These are phyloP conservation scores for Camellia lanceoleosa DNA, from an alignment of 148 eudicot genomes.

Conservation along the genomic window DNA sequence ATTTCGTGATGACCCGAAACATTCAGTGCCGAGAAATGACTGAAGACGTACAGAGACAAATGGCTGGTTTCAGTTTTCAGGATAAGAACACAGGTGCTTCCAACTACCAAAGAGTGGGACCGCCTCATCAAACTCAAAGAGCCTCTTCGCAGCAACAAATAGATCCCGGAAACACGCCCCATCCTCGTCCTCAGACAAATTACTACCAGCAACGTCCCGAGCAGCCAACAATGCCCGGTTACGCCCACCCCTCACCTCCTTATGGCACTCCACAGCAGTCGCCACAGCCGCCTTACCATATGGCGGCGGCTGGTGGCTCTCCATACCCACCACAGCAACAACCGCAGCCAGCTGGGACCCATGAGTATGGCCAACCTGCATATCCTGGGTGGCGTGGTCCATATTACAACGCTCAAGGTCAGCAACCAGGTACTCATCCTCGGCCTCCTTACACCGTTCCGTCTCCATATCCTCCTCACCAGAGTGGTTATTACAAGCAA, in stretches of 20 bases:
- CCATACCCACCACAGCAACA: constrained; percentile 54
- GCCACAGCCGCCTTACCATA: constrained; percentile 49
- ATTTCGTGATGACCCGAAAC: constrained; percentile 89
- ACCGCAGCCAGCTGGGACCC: constrained; percentile 49
- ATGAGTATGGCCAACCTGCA: constrained; percentile 89
- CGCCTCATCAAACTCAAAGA: constrained; percentile 52
- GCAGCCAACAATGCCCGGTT: constrained; percentile 48
- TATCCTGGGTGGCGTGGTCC: constrained; percentile 95
- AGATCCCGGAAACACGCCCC: constrained; percentile 38
- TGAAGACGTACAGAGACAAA: constrained; percentile 77
- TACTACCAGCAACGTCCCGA: constrained; percentile 53
- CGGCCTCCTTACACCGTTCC: constrained; percentile 81
- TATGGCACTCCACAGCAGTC: constrained; percentile 48
- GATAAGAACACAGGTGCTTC: constrained; percentile 53
- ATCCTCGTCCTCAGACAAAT: constrained; percentile 46
- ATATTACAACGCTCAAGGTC: constrained; percentile 65
- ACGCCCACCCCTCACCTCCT: constrained; percentile 36
- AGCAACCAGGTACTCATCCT: constrained; percentile 69
- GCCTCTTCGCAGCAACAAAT: constrained; percentile 46
- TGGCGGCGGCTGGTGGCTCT: constrained; percentile 28
- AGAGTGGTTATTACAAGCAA: constrained; percentile 84
- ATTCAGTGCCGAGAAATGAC: constrained; percentile 97
- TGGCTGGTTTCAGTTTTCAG: constrained; percentile 83
- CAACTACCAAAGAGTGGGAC: constrained; percentile 63
- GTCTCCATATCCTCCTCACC: constrained; percentile 68